Evolutionary conservation across 352 stramenopile genomes (phyloP), one percentile per base, ranked within the genome.

Genomic region (Phytopythium vexans): DNA sequence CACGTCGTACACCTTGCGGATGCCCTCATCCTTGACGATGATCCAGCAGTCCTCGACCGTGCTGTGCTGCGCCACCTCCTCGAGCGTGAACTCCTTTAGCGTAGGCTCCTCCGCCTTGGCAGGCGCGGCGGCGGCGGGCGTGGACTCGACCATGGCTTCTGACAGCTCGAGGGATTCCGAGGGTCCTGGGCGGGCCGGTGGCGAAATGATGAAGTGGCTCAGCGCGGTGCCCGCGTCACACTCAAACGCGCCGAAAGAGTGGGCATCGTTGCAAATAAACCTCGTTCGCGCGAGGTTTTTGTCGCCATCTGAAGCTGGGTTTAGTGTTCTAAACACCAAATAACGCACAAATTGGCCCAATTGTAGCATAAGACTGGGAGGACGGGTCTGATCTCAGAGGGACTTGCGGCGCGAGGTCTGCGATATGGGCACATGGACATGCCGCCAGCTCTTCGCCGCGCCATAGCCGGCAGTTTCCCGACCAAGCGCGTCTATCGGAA

Each of bases 1-100:
- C 36, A 99, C 92, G 70, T 99, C 94, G 72, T 99, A 99, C 21
- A 99, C 96, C 72, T 98, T 97, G 60, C 74, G 74, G 10, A 83
- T 49, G 47, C 85, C 85, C 9, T 83, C 68, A 5, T 82, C 68
- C 36, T 74, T 67, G 57, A 94, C 77, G 63, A 96, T 80, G 66
- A 96, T 81, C 85, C 85, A 96, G 75, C 81, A 92, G 65, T 96
- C 85, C 57, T 87, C 66, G 11, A 64, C 79, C 31, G 68, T 82
- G 49, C 86, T 89, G 67, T 96, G 86, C 59, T 89, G 82, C 32
- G 85, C 66, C 32, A 99, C 88, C 54, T 99, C 96, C 16, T 95
- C 90, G 50, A 94, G 59, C 21, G 89, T 96, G 72, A 95, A 98
- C 72, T 98, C 90, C 62, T 91, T 91, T 8, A 61, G 39, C 44